Evolutionary conservation across 441 rosid species (phyloP).

Genomic region (Bocquillonia castaneifolia): DNA sequence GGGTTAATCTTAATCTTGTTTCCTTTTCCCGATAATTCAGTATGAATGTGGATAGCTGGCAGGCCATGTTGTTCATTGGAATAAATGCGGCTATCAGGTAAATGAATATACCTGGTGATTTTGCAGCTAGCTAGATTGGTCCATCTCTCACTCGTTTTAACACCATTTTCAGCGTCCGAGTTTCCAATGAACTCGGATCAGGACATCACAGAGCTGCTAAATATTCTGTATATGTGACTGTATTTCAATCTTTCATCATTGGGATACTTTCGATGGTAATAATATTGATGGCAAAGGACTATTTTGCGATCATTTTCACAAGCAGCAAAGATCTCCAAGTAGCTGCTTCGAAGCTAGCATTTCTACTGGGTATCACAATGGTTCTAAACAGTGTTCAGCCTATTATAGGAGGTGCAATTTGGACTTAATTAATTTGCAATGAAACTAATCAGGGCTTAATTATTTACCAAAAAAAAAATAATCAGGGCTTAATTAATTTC

Average conservation of each 20-base stretch:
- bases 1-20: background rate
- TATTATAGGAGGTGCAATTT: constrained; percentile 37
- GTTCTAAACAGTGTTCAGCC: constrained; percentile 47
- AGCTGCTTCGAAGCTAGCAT: constrained; percentile 43
- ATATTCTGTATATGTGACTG: constrained; percentile 57
- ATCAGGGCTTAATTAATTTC: too few species aligned
- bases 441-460: too few species aligned
- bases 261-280: constrained; percentile 62
- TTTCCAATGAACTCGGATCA: constrained; percentile 74
- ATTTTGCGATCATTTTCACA: constrained; percentile 53
- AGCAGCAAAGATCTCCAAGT: constrained; percentile 31
- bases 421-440: background rate
- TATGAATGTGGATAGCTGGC: constrained; percentile 67
- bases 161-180: constrained; percentile 61
- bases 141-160: too few species aligned
- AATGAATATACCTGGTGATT: background rate
- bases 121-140: too few species aligned
- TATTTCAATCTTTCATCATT: constrained; percentile 49
- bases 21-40: constrained; percentile 28
- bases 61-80: constrained; percentile 70
- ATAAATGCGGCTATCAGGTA: constrained; percentile 76
- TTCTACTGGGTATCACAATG: constrained; percentile 38
- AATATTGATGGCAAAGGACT: constrained; percentile 45
- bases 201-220: constrained; percentile 69
- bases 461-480: too few species aligned